Evolutionary conservation across 164 flowering plant species (phyloP).

Genomic region (Sedum album): DNA sequence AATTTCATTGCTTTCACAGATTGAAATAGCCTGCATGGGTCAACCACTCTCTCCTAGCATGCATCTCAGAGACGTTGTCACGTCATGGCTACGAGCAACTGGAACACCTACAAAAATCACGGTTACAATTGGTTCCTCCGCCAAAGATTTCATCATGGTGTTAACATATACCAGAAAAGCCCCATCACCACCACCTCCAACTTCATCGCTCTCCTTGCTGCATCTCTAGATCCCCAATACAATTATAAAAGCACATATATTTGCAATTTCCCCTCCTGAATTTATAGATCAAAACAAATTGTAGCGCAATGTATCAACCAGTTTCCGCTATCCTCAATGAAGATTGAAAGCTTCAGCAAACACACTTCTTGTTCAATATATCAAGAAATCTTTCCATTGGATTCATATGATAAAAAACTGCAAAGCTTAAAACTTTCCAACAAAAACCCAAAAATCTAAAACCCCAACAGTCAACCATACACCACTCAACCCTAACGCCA

Average conservation of each 20-base stretch:
- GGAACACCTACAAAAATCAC: constrained; percentile 38
- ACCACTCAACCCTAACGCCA: too few species aligned
- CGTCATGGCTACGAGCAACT: constrained; percentile 53
- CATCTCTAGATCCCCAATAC: constrained; percentile 5
- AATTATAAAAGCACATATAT: background rate
- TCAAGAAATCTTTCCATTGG: background rate
- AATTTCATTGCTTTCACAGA: constrained; percentile 27
- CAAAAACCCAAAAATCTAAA: background rate
- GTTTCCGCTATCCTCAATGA: background rate
- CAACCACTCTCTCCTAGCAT: constrained; percentile 52
- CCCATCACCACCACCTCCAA: background rate
- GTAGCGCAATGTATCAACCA: background rate
- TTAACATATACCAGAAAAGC: constrained; percentile 52
- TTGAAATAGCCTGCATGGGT: constrained; percentile 70
- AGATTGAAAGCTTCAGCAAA: constrained; percentile 6
- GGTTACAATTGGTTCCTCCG: constrained; percentile 59
- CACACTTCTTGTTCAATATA: too few species aligned
- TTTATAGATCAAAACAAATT: background rate
- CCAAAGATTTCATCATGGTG: constrained; percentile 82
- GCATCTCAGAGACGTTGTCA: constrained; percentile 45
- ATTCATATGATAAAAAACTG: background rate
- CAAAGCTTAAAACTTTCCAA: background rate
- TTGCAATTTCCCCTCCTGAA: background rate
- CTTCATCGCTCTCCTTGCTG: constrained; percentile 6
- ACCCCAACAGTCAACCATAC: too few species aligned